Base-by-base conservation (phyloP, 148 eudicot genomes). In the Silene uniflora region DNA sequence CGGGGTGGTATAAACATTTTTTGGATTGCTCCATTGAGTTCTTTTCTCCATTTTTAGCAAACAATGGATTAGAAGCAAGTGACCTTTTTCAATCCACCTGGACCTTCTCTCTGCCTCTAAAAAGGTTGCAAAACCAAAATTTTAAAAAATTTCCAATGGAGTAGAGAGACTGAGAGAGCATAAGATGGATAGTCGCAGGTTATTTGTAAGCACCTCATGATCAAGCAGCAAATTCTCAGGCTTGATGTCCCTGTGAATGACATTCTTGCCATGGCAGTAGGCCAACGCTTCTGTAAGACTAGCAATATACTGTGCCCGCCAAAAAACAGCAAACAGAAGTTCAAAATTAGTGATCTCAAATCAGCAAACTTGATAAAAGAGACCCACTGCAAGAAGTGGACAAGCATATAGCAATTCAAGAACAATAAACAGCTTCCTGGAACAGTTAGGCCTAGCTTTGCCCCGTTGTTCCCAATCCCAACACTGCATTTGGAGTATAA, bases 181-280 rank as follows among this genome's bases (percentile, higher is more conserved):
- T 58, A 62, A 62, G 25, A 60, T 10, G 7, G 35, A 22, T 0
- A 52, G 0, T 63, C 14, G 11, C 10, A 71, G 52, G 56, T 42
- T 58, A 17, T 32, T 49, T 22, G 17, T 49, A 65, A 55, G 13
- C 85, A 94, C 98, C 98, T 90, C 91, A 47, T 91, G 97, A 83
- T 91, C 97, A 71, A 94, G 89, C 81, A 94, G 75, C 82, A 94
- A 81, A 74, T 94, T 94, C 84, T 94, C 97, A 11, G 97, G 97
- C 84, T 94, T 94, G 72, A 91, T 94, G 73, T 94, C 98, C 83
- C 96, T 88, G 80, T 94, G 98, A 80, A 94, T 91, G 75, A 89
- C 97, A 78, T 91, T 79, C 80, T 90, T 91, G 74, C 83, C 84
- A 73, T 91, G 97, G 77, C 97, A 94, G 59, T 93, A 91, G 0